Evolutionary conservation across 2,329 filamentous ascomycete species (phyloP), one percentile per base, ranked within the genome.

Genomic region (Fusarium hainanense): DNA sequence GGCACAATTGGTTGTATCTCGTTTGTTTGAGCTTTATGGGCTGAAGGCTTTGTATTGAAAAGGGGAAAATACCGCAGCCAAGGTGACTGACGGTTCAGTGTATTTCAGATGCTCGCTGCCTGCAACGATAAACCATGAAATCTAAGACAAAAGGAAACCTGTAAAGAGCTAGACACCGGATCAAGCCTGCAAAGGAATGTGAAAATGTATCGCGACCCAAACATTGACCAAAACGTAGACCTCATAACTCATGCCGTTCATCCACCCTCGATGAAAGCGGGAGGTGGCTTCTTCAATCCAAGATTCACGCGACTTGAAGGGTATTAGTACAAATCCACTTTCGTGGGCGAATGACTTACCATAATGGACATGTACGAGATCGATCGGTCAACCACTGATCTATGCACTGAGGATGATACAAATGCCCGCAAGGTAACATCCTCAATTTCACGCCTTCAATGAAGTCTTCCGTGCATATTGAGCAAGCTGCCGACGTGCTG

Each of bases 321-420:
- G 14, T 20, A 23, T 68, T 10, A 68, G 65, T 14, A 6, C 0
- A 11, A 6, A 1, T 18, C 3, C 1, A 9, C 1, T 7, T 7
- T 25, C 0, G 2, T 2, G 4, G 4, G 4, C 3, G 4, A 8
- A 12, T 2, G 11, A 43, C 66, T 49, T 3, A 73, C 70, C 70
- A 72, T 13, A 72, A 12, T 1, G 70, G 70, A 43, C 70, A 72
- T 4, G 70, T 73, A 6, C 58, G 47, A 5, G 70, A 65, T 20
- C 67, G 65, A 4, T 58, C 23, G 4, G 48, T 54, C 8, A 72
- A 42, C 70, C 70, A 72, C 7, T 58, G 70, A 18, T 72, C 70
- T 9, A 72, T 73, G 11, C 70, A 72, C 9, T 14, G 18, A 10
- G 70, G 70, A 16, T 72, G 70, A 6, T 71, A 72, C 3, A 73